Base-by-base conservation (phyloP, 2,329 filamentous ascomycete species). In the Zasmidium angulare region DNA sequence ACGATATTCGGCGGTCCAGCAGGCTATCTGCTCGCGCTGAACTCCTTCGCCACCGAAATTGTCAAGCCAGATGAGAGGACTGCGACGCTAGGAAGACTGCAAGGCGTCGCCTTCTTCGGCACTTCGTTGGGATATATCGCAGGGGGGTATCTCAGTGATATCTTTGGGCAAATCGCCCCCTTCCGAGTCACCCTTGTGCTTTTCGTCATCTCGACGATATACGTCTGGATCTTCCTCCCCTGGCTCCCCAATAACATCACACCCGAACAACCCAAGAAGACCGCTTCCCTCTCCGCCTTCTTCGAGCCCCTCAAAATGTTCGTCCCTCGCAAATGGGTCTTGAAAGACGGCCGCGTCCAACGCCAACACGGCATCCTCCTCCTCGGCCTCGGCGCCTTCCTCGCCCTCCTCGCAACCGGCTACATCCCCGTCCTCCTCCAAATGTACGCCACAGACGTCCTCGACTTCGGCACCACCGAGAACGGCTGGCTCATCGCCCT, bases 21-120 rank as follows among this genome's bases (percentile, higher is more conserved):
- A 0, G 88, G 88, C 0, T 90, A 89, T 67, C 81, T 90, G 9
- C 79, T 90, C 2, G 82, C 87, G 1, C 77, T 89, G 21, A 90
- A 90, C 65, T 86, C 87, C 12, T 85, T 88, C 48, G 85, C 87
- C 0, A 83, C 86, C 1, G 87, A 90, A 69, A 76, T 89, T 1
- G 84, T 88, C 0, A 78, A 82, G 43, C 82, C 86, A 0, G 75
- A 80, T 20, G 77, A 83, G 55, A 78, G 88, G 2, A 91, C 88
- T 0, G 84, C 80, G 0, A 82, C 87, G 0, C 84, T 90, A 59
- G 88, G 88, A 0, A 78, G 82, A 64, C 75, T 91, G 0, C 85
- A 88, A 63, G 88, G 88, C 0, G 82, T 80, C 55, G 83, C 88
- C 57, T 88, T 89, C 81, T 78, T 90, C 1, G 88, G 88, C 0